Conservation (phyloP, 306 rosid species). For the Calophaca sinica region DNA sequence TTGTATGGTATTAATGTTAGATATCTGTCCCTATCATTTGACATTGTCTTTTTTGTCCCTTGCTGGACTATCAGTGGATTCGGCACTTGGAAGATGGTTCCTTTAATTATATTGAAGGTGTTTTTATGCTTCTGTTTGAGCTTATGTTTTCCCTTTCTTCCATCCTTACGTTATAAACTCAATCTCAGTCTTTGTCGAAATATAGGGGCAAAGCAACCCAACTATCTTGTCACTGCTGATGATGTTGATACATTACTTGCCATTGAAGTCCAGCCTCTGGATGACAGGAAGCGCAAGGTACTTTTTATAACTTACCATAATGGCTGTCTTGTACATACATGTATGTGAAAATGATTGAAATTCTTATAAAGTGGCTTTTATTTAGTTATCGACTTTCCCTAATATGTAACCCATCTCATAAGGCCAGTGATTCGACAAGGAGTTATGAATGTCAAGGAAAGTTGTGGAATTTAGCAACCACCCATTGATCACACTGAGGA, state of each 20-base stretch:
- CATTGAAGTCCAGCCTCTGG: conserved; percentile 94
- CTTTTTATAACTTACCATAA: conserved; percentile 26
- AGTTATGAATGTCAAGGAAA: conserved; percentile 31
- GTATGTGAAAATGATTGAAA: conserved; percentile 19
- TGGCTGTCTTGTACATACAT: conserved; percentile 27
- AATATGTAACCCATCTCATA: neutral
- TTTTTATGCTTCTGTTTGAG: conserved; percentile 38
- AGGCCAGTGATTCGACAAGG: neutral
- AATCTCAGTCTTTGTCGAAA: conserved; percentile 42
- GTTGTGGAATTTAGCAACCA: conserved; percentile 14
- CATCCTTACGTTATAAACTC: conserved; percentile 36
- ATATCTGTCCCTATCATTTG: conserved; percentile 35
- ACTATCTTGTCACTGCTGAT: conserved; percentile 85
- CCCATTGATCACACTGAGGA: neutral
- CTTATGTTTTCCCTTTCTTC: conserved; percentile 31
- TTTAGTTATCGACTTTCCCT: too few relatives aligned
- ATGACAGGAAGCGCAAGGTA: conserved; percentile 96
- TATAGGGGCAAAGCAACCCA: conserved; percentile 94
- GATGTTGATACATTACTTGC: conserved; percentile 91
- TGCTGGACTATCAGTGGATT: conserved; percentile 75
- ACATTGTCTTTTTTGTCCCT: conserved; percentile 44
- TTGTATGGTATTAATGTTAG: conserved; percentile 30
- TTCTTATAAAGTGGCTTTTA: neutral
- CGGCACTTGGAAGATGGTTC: conserved; percentile 95
- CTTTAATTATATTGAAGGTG: conserved; percentile 87